Base-by-base conservation (phyloP, 208 protist species). In the Acanthamoeba triangularis region DNA sequence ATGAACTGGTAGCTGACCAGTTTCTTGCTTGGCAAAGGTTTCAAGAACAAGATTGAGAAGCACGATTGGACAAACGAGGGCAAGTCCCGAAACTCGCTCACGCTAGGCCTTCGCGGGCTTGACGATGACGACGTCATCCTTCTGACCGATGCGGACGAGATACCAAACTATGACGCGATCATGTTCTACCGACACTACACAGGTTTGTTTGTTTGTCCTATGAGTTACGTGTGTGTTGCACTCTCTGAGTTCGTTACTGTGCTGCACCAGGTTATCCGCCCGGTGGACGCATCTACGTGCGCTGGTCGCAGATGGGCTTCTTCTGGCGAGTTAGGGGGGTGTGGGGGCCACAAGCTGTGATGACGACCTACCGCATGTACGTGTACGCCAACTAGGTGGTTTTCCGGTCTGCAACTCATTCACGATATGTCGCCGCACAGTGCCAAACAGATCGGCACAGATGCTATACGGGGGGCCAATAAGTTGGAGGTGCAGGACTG, bases 261-360 rank as follows among this genome's bases (percentile, higher is more conserved):
- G 49, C 49, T 63, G 1, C 52, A 56, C 0, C 30, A 76, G 67
- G 67, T 1, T 76, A 76, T 23, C 74, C 74, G 1, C 35, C 47
- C 23, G 13, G 18, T 0, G 20, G 14, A 0, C 7, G 11, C 3
- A 3, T 82, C 37, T 82, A 16, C 20, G 20, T 54, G 74, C 11
- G 74, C 1, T 82, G 74, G 74, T 82, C 37, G 23, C 74, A 82
- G 74, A 82, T 82, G 74, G 74, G 74, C 33, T 82, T 82, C 37
- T 82, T 82, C 74, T 82, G 74, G 74, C 16, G 52, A 1, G 74
- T 82, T 0, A 0, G 1, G 0, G 14, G 0, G 0, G 67, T 47
- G n/a, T 76, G 67, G 67, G 2, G 1, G 1, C 8, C 8, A 1
- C 11, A 37, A 11, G 4, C 10, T 1, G 2, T 0, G 0, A 25